Evolutionary conservation across 495 filamentous ascomycete genomes (phyloP).

Genomic region (Aspergillus carlsbadensis): DNA sequence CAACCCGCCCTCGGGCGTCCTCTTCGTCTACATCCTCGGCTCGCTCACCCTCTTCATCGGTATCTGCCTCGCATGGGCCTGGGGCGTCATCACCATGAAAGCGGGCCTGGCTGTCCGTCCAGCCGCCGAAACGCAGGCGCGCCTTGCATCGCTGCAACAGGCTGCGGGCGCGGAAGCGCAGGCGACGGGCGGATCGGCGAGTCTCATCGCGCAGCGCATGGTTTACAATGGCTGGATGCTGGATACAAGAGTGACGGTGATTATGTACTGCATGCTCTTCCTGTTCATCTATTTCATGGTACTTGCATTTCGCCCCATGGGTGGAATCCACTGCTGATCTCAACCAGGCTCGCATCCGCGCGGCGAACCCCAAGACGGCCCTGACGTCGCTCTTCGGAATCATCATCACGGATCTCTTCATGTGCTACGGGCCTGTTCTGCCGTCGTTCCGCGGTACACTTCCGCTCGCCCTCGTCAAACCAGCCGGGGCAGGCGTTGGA

Average conservation of each 20-base stretch:
- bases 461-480: constrained; percentile 34
- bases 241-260: constrained; percentile 37
- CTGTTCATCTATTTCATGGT: constrained; percentile 40
- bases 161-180: constrained; percentile 31
- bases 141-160: constrained; percentile 32
- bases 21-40: constrained; percentile 38
- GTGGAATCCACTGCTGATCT: background rate
- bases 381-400: constrained; percentile 36
- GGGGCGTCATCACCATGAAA: constrained; percentile 44
- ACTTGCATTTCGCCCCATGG: background rate
- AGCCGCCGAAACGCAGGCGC: constrained; percentile 34
- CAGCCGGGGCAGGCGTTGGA: constrained; percentile 38
- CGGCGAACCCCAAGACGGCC: constrained; percentile 38
- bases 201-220: constrained; percentile 25
- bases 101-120: constrained; percentile 39
- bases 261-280: constrained; percentile 36
- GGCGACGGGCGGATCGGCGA: constrained; percentile 32
- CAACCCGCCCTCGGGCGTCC: constrained; percentile 37
- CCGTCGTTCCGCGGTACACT: constrained; percentile 40
- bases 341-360: constrained; percentile 35
- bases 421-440: constrained; percentile 34
- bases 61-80: constrained; percentile 40
- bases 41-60: constrained; percentile 34
- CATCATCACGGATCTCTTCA: constrained; percentile 38
- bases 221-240: constrained; percentile 42